Evolutionary conservation across 2,329 filamentous ascomycete genomes (phyloP), one percentile per base, ranked within the genome.

Genomic region (Emydomyces testavorans): DNA sequence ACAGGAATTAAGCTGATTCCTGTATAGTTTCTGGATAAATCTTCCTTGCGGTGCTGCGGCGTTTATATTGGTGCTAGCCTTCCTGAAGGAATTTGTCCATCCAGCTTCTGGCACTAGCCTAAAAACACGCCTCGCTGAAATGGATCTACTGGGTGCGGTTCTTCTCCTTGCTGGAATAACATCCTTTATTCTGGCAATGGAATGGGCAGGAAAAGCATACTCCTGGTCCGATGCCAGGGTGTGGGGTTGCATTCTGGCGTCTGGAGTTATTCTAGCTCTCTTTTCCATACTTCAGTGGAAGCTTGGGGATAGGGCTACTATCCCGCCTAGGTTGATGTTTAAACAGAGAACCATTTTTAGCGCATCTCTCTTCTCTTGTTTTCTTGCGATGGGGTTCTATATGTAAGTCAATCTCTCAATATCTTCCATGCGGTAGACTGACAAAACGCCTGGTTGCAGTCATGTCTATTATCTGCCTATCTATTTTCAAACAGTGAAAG

Each of bases 401-500:
- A 42, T 49, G 46, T 49, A 31, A 42, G 46, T 32, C 6, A 15
- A n/a, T 21, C 13, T 18, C 13, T 16, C 16, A 24, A 26, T 20
- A 3, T 32, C 26, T 24, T 16, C 10, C 2, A 16, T 13, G 10
- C 35, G 13, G 18, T 21, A 20, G 26, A 15, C 34, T 46, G 35
- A 46, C 24, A 16, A 28, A 29, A 16, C 13, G 1, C 23, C 6
- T 31, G 21, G 4, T n/a, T 29, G 3, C 15, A 46, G 47, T 34
- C 26, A 31, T 43, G 56, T 52, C 40, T 46, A 57, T 11, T 61
- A 59, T 41, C 38, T 62, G 10, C 58, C 60, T 6, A 57, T 61
- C 35, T 62, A 65, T 53, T 71, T 71, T 56, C 69, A 72, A 55
- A 63, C 66, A 29, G 63, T 65, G 41, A 68, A 69, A 54, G 58